Evolutionary conservation across 352 stramenopile genomes (phyloP).

Genomic region (Phytophthora pinifolia): DNA sequence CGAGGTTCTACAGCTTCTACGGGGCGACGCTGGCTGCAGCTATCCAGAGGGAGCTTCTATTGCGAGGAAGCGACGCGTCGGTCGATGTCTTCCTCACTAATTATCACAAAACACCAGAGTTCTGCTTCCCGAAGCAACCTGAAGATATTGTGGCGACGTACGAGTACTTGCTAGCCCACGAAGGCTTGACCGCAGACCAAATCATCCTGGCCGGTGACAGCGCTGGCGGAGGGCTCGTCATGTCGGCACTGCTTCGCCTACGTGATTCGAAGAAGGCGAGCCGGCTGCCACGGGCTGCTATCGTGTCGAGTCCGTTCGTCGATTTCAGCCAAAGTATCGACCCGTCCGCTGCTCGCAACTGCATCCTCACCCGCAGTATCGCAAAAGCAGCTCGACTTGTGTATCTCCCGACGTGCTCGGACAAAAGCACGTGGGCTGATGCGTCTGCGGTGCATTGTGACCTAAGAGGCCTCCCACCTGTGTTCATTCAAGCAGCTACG

Average conservation of each 20-base stretch:
- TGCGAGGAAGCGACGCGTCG: neutral
- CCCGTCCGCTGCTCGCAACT: conserved; percentile 17
- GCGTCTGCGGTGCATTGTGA: conserved; percentile 46
- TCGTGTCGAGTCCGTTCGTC: conserved; percentile 28
- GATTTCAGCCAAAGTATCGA: conserved; percentile 20
- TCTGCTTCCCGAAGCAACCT: conserved; percentile 31
- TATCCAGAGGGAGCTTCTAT: conserved; percentile 25
- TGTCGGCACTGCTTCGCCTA: conserved; percentile 41
- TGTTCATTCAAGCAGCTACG: conserved; percentile 38
- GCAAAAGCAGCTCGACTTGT: conserved; percentile 19
- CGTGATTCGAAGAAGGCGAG: conserved; percentile 19
- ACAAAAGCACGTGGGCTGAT: conserved; percentile 24
- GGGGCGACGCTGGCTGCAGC: conserved; percentile 19
- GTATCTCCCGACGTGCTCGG: conserved; percentile 22
- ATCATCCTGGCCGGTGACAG: conserved; percentile 49
- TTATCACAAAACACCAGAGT: conserved; percentile 49
- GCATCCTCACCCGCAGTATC: conserved; percentile 30
- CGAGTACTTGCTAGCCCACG: conserved; percentile 33
- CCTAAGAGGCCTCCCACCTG: conserved; percentile 31
- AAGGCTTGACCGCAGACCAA: conserved; percentile 24
- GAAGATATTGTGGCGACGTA: conserved; percentile 35
- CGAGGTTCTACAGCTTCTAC: conserved; percentile 41
- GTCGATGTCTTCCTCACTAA: conserved; percentile 51
- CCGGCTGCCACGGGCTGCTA: conserved; percentile 27
- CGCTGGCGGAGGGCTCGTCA: conserved; percentile 34